A percentile compares a stretch with the other conserved stretches of the same genome.
Evolutionary conservation across 257 asterid genomes (phyloP).

Genomic region (Rhazya stricta): DNA sequence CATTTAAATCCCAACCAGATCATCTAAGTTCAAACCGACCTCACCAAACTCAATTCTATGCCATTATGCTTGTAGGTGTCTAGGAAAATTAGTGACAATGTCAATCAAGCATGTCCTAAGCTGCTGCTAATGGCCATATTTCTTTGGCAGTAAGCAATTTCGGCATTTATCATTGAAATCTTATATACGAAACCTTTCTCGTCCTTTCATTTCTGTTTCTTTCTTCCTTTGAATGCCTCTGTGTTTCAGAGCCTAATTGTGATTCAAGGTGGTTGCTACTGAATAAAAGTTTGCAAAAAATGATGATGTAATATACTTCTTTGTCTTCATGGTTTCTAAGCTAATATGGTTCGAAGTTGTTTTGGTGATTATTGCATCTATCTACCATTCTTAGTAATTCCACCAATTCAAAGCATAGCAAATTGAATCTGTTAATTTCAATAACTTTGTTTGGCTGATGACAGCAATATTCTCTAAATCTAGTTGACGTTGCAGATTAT

Average conservation of each 20-base stretch:
- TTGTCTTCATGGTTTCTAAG: not conserved
- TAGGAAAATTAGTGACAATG: not conserved
- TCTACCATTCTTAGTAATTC: not conserved
- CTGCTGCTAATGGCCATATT: not conserved
- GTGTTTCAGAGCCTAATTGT: not conserved
- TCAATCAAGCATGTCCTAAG: slow-evolving; percentile 5
- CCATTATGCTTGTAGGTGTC: not conserved
- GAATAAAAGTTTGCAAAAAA: not conserved
- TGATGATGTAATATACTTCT: not conserved
- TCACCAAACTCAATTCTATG: not conserved
- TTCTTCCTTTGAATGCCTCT: slow-evolving; percentile 6
- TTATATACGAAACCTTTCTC: not conserved
- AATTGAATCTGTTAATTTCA: not conserved
- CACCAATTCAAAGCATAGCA: no score
- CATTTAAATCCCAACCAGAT: slow-evolving; percentile 1
- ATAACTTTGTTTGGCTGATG: no score
- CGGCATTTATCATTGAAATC: not conserved
- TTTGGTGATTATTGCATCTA: not conserved
- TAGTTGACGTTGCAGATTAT: not conserved
- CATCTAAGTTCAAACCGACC: slow-evolving; percentile 9
- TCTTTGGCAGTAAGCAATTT: slow-evolving; percentile 1
- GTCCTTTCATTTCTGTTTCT: slow-evolving; percentile 8
- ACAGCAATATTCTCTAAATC: not conserved
- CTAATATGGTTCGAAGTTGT: not conserved
- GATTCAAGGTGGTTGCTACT: not conserved